Evolutionary conservation across 2,329 filamentous ascomycete species (phyloP).

Genomic region (Fonsecaea pugnacius): DNA sequence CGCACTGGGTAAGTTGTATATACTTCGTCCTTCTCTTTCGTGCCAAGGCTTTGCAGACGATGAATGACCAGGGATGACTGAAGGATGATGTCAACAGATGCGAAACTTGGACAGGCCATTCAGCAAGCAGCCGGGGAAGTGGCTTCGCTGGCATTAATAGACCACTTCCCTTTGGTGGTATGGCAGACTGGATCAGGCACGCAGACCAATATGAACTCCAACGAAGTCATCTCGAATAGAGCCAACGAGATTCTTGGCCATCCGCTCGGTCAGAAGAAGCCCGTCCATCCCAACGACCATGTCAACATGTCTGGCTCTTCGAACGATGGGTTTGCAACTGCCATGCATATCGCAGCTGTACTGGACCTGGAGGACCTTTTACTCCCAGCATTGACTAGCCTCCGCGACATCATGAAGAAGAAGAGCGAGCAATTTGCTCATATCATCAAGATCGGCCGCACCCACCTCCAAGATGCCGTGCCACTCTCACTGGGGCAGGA

Average conservation of each 20-base stretch:
- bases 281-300: slow-evolving; percentile 98
- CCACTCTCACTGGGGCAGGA: slow-evolving; percentile 94
- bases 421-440: slow-evolving; percentile 88
- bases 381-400: slow-evolving; percentile 77
- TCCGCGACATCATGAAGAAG: slow-evolving; percentile 80
- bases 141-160: slow-evolving; percentile 85
- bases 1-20: slow-evolving; percentile 15
- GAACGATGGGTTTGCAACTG: slow-evolving; percentile 98
- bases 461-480: slow-evolving; percentile 95
- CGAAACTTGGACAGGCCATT: slow-evolving; percentile 84
- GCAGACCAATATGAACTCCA: slow-evolving; percentile 99
- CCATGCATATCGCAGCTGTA: slow-evolving; percentile 99
- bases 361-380: slow-evolving; percentile 87
- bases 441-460: slow-evolving; percentile 99
- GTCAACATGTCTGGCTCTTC: slow-evolving; percentile 99
- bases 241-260: slow-evolving; percentile 97
- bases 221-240: slow-evolving; percentile 99
- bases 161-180: slow-evolving; percentile 97
- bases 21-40: not conserved
- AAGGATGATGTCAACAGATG: not conserved
- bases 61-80: not conserved
- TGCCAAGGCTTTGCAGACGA: not conserved
- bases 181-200: slow-evolving; percentile 99
- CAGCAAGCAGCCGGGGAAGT: slow-evolving; percentile 93
- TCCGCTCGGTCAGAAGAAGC: slow-evolving; percentile 93